phyloP scores from a whole-genome alignment of 768 basidiomycete species.

The Boletales sp. region DNA sequence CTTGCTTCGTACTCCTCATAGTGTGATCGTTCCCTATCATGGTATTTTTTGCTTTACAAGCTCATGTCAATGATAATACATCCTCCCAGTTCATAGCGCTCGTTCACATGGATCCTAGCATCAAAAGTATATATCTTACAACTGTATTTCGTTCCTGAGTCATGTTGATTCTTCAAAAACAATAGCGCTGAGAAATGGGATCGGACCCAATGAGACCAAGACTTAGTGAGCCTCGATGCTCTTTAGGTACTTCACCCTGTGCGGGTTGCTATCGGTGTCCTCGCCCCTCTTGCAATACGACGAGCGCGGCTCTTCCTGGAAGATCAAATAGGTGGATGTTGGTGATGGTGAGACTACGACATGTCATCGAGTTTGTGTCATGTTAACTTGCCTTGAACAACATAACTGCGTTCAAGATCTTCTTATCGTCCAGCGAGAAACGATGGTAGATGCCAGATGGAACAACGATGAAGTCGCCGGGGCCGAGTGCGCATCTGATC shows the following conservation, averaged over 20 bases:
- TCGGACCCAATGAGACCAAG: neutral
- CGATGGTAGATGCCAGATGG: constrained; percentile 93
- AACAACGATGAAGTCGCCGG: constrained; percentile 80
- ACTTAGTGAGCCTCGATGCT: constrained; percentile 36
- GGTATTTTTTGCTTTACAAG: too few relatives aligned
- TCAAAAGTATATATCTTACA: too few relatives aligned
- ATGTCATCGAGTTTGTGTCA: neutral
- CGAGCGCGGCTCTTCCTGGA: constrained; percentile 88
- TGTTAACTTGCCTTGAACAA: constrained; percentile 65
- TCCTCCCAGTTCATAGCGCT: too few relatives aligned
- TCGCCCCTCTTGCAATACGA: constrained; percentile 61
- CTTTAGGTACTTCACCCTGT: constrained; percentile 57
- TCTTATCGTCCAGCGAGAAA: constrained; percentile 75
- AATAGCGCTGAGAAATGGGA: neutral
- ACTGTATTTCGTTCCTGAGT: too few relatives aligned
- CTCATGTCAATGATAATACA: too few relatives aligned
- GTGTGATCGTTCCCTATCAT: too few relatives aligned
- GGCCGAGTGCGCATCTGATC: constrained; percentile 71
- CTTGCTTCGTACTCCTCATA: too few relatives aligned
- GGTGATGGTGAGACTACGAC: too few relatives aligned
- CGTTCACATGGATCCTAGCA: too few relatives aligned
- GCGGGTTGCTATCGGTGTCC: constrained; percentile 61
- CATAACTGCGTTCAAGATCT: constrained; percentile 71
- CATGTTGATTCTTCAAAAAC: too few relatives aligned
- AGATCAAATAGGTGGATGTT: too few relatives aligned